Percentiles rank a stretch among this genome's conserved stretches.
Evolutionary conservation across 768 basidiomycete genomes (phyloP).

Genomic region (Pleurotus sapidus): DNA sequence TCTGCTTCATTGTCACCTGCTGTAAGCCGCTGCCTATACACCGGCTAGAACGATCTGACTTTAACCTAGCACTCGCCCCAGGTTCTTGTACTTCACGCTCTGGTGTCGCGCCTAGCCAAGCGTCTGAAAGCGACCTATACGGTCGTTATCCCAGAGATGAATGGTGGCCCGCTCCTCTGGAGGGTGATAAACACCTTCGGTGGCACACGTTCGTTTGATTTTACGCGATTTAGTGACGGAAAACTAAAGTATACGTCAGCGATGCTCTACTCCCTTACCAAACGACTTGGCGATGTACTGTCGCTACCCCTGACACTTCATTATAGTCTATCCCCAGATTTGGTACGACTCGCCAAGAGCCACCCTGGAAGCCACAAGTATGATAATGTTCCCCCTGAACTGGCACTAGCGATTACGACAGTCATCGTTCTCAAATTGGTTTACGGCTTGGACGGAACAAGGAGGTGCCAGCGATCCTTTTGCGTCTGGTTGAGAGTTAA

Average conservation of each 20-base stretch:
- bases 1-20: constrained; percentile 65
- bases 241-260: constrained; percentile 36
- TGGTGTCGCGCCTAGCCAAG: constrained; percentile 61
- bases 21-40: constrained; percentile 39
- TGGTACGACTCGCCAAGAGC: constrained; percentile 27
- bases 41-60: not conserved
- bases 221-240: constrained; percentile 13
- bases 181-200: constrained; percentile 62
- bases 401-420: constrained; percentile 53
- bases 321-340: constrained; percentile 43
- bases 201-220: constrained; percentile 64
- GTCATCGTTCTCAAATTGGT: constrained; percentile 80
- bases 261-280: constrained; percentile 61
- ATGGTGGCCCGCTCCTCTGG: constrained; percentile 79
- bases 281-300: constrained; percentile 52
- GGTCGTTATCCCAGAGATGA: constrained; percentile 69
- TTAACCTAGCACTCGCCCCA: constrained; percentile 60
- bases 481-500: not conserved
- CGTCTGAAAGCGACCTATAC: constrained; percentile 50
- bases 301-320: constrained; percentile 62
- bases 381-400: constrained; percentile 70
- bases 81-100: constrained; percentile 51
- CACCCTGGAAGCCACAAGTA: constrained; percentile 48
- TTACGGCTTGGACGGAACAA: constrained; percentile 76
- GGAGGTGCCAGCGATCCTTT: constrained; percentile 38